phyloP scores from a whole-genome alignment of 2,329 filamentous ascomycete genomes.

The Aspergillus tanneri region DNA sequence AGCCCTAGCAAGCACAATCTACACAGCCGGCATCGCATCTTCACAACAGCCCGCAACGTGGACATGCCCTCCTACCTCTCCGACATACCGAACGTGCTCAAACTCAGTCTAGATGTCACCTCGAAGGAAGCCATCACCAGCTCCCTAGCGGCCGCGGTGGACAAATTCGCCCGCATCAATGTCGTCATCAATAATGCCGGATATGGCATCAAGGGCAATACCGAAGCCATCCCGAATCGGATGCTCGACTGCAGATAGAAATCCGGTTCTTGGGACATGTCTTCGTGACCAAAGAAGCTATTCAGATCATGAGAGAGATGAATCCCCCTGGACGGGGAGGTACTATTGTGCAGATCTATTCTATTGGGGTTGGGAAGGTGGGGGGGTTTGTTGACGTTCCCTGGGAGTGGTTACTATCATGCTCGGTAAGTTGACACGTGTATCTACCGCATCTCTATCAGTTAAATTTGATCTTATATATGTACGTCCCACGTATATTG shows the following conservation, averaged over 20 bases:
- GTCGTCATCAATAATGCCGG: conserved; percentile 1
- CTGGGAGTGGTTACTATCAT: background rate
- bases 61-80: background rate
- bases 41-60: background rate
- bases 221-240: background rate
- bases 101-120: background rate
- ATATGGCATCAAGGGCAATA: background rate
- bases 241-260: background rate
- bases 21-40: background rate
- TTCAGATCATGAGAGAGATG: background rate
- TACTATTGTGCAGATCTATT: background rate
- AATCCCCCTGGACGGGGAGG: background rate
- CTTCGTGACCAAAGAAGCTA: background rate
- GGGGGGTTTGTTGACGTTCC: background rate
- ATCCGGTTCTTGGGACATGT: background rate
- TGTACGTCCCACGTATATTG: no score
- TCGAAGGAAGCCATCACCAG: background rate
- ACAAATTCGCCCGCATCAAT: background rate
- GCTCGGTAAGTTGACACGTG: background rate
- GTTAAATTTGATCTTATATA: no score
- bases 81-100: background rate
- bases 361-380: no score
- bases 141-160: background rate
- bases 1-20: background rate
- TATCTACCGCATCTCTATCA: no score